phyloP scores from a whole-genome alignment of 2,329 filamentous ascomycete species.

The Fusarium multiceps region DNA sequence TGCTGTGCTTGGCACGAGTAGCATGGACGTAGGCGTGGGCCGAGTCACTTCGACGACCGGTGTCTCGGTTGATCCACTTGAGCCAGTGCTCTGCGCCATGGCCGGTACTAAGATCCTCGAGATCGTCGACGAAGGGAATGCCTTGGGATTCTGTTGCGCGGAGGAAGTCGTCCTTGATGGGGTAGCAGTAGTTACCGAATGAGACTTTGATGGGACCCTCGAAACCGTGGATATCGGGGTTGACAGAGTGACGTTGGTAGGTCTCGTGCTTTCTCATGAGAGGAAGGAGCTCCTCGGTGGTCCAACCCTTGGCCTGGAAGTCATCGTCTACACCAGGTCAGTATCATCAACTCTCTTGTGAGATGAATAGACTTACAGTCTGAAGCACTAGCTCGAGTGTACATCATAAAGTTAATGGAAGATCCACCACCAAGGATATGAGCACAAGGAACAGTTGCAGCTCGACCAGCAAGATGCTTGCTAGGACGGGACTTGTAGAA shows the following conservation, averaged over 20 bases:
- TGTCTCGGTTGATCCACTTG: conserved; percentile 81
- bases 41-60: conserved; percentile 74
- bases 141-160: conserved; percentile 78
- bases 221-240: conserved; percentile 77
- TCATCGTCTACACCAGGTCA: conserved; percentile 62
- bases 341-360: not conserved
- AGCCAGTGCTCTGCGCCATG: conserved; percentile 85
- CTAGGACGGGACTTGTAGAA: conserved; percentile 84
- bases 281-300: conserved; percentile 77
- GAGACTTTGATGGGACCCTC: conserved; percentile 86
- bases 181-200: conserved; percentile 84
- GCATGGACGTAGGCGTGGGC: conserved; percentile 83
- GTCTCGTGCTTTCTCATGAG: conserved; percentile 86
- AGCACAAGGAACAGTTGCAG: conserved; percentile 79
- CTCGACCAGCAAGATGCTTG: conserved; percentile 75
- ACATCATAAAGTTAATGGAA: conserved; percentile 81
- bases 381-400: conserved; percentile 46
- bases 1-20: conserved; percentile 75
- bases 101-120: conserved; percentile 76
- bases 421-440: conserved; percentile 78
- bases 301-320: conserved; percentile 84
- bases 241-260: conserved; percentile 74
- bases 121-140: conserved; percentile 78
- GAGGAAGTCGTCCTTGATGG: conserved; percentile 84
- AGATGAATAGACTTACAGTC: conserved; percentile 17